Percentiles rank a stretch among this genome's conserved stretches.
These are phyloP conservation scores for Tinospora cordifolia DNA, from an alignment of 164 flowering plant species.

Conservation along the genomic window DNA sequence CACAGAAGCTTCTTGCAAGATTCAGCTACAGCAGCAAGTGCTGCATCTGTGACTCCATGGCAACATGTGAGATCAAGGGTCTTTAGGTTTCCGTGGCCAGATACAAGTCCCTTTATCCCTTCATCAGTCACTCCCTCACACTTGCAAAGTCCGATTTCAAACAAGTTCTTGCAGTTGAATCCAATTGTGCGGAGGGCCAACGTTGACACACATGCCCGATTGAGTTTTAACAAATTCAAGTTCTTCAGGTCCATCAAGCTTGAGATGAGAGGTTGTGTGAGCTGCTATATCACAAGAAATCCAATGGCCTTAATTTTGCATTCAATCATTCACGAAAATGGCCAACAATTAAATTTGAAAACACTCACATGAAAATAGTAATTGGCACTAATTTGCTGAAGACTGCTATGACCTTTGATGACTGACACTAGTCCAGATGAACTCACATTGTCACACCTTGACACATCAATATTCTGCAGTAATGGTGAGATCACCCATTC, in stretches of 20 bases:
- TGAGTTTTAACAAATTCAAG: conserved; percentile 35
- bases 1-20: conserved; percentile 42
- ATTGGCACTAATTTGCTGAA: conserved; percentile 42
- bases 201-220: conserved; percentile 44
- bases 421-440: conserved; percentile 38
- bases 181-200: conserved; percentile 26
- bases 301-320: not conserved
- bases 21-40: conserved; percentile 42
- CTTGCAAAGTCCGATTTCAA: conserved; percentile 57
- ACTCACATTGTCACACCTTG: conserved; percentile 49
- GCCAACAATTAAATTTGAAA: not conserved
- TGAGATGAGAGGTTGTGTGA: conserved; percentile 25
- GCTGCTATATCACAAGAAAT: conserved; percentile 33
- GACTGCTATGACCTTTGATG: conserved; percentile 32
- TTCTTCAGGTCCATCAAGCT: conserved; percentile 32
- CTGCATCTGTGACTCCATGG: conserved; percentile 40
- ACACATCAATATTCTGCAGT: conserved; percentile 48
- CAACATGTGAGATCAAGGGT: conserved; percentile 60
- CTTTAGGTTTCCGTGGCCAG: conserved; percentile 34
- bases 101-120: conserved; percentile 43
- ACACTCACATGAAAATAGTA: conserved; percentile 46
- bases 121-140: conserved; percentile 55
- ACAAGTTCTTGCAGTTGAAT: conserved; percentile 33
- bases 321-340: not conserved
- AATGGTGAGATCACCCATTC: not conserved